Evolutionary conservation across 148 eudicot genomes (phyloP).

Genomic region (Vaccinium corymbosum): DNA sequence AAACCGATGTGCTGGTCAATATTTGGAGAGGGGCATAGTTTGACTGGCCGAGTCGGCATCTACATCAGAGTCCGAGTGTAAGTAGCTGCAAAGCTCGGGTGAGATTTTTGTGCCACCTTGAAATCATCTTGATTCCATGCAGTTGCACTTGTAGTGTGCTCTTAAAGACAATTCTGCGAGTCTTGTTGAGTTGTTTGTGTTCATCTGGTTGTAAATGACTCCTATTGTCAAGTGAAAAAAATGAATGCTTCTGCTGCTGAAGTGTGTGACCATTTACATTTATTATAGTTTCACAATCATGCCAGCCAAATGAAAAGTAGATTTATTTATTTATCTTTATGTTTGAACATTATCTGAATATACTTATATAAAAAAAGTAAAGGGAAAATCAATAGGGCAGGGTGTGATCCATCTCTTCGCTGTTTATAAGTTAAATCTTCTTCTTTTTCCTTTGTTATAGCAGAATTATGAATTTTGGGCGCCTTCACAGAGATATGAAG

Average conservation of each 20-base stretch:
- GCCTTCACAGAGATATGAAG: background rate
- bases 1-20: background rate
- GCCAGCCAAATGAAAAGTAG: background rate
- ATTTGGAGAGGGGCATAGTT: background rate
- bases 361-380: background rate
- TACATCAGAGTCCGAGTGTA: background rate
- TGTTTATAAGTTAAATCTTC: background rate
- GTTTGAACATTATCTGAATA: background rate
- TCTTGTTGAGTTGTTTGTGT: background rate
- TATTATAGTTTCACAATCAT: background rate
- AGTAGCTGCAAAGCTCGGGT: background rate
- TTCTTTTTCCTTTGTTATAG: background rate
- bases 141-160: background rate
- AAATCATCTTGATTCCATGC: background rate
- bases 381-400: background rate
- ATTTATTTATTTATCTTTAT: background rate
- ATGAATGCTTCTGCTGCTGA: background rate
- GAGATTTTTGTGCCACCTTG: conserved; percentile 5
- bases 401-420: background rate
- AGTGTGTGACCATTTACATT: background rate
- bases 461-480: background rate
- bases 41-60: background rate
- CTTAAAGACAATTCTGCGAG: background rate
- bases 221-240: background rate
- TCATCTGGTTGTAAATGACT: background rate